Percentiles rank a stretch among this genome's conserved stretches.
These are phyloP conservation scores for Morella rubra DNA, from an alignment of 306 rosid species.

Conservation along the genomic window DNA sequence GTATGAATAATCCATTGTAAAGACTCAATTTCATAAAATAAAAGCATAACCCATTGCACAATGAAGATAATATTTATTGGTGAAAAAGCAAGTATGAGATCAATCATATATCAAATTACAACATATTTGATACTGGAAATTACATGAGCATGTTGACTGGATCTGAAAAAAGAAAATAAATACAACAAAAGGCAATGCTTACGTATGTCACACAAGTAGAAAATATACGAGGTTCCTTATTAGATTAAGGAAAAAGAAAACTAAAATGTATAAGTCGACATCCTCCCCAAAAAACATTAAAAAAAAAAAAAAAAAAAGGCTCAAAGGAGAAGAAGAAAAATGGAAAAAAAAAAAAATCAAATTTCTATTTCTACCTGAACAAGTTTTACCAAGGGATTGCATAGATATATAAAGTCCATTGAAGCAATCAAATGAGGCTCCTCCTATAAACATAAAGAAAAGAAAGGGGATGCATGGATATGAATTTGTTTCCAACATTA, in stretches of 20 bases:
- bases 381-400: neutral
- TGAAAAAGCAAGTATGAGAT: neutral
- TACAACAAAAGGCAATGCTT: neutral
- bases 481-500: neutral
- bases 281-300: too few species aligned
- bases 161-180: neutral
- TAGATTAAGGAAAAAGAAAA: neutral
- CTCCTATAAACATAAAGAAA: neutral
- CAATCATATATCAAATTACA: neutral
- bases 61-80: neutral
- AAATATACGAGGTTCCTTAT: neutral
- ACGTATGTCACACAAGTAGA: neutral
- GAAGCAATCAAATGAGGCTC: neutral
- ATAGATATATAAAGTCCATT: neutral
- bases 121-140: neutral
- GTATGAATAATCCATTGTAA: neutral
- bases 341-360: neutral
- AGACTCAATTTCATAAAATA: neutral
- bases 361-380: neutral
- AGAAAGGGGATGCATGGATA: neutral
- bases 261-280: neutral
- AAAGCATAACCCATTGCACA: slow-evolving; percentile 2
- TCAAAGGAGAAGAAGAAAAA: neutral
- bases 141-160: neutral
- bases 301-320: neutral